These are phyloP conservation scores for Haplosporangium gracile DNA, from an alignment of 192 early-diverging fungal species.

Conservation along the genomic window DNA sequence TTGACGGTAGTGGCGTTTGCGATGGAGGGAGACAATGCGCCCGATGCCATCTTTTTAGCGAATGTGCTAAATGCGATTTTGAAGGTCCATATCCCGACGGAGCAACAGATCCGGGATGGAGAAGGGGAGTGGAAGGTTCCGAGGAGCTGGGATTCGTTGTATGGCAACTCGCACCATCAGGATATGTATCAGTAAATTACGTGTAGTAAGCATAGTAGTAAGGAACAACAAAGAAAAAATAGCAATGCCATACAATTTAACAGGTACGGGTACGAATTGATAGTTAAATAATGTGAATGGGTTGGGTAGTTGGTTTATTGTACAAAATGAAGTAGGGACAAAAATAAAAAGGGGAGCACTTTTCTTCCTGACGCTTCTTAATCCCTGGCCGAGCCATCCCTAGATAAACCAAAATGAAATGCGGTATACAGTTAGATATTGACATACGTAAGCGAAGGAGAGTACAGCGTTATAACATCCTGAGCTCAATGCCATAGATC, in stretches of 20 bases:
- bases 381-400: conserved; percentile 54
- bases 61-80: conserved; percentile 55
- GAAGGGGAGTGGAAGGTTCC: conserved; percentile 60
- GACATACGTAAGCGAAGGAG: background rate
- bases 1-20: conserved; percentile 72
- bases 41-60: conserved; percentile 74
- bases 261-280: no score
- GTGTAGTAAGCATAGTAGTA: background rate
- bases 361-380: background rate
- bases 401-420: background rate
- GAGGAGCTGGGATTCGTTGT: conserved; percentile 67
- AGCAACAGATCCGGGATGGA: conserved; percentile 14
- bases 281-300: no score
- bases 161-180: conserved; percentile 64
- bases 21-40: conserved; percentile 81
- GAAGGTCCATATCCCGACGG: conserved; percentile 27
- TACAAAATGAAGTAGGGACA: background rate
- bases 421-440: background rate
- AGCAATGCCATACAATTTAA: background rate
- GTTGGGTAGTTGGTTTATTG: background rate
- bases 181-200: conserved; percentile 63
- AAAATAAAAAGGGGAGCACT: background rate
- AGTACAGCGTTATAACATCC: background rate
- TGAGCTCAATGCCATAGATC: background rate
- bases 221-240: background rate